Evolutionary conservation across 345 rosid species (phyloP), one percentile per base, ranked within the genome.

Genomic region (Populus nigra): DNA sequence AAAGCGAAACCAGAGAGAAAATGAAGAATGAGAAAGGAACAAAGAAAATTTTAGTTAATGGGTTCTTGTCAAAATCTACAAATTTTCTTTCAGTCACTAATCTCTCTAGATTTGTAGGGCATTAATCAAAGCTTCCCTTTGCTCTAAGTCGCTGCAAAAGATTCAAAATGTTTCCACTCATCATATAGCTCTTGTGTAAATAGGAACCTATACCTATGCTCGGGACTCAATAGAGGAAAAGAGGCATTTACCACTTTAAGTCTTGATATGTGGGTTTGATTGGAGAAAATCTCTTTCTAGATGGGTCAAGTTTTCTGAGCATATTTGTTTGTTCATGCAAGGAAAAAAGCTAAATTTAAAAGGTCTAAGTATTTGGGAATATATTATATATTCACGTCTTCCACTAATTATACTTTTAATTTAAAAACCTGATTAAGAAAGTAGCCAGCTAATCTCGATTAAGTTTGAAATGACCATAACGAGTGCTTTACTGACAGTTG

Each of bases 151-250:
- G 49, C 75, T 79, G 84, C 80, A 81, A 84, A 87, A 87, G 83
- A 87, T 87, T 81, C 89, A 84, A 79, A 76, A 81, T 87, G 89
- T 84, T 83, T 83, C 84, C 84, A 78, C 83, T 74, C 83, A 76
- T 74, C 83, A 76, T 82, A 31, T 82, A 31, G 33, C 70, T 76
- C 50, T 27, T 62, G 38, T 36, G 65, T 31, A 29, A 77, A 41
- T 68, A 73, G 73, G 84, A 84, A 76, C 78, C 83, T 70, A 72
- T 55, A 72, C 79, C 73, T 62, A 39, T 61, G 33, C 59, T 57
- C 55, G 68, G 59, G 59, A 53, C n/a, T 53, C 59, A 7, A 57
- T 22, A 50, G 43, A 63, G 74, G 79, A 76, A 76, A 76, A 39
- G 81, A 31, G 61, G 49, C 55, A 25, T 73, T 76, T 80, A 63